Evolutionary conservation across 2,329 filamentous ascomycete species (phyloP).

Genomic region (Harringtonia lauricola): DNA sequence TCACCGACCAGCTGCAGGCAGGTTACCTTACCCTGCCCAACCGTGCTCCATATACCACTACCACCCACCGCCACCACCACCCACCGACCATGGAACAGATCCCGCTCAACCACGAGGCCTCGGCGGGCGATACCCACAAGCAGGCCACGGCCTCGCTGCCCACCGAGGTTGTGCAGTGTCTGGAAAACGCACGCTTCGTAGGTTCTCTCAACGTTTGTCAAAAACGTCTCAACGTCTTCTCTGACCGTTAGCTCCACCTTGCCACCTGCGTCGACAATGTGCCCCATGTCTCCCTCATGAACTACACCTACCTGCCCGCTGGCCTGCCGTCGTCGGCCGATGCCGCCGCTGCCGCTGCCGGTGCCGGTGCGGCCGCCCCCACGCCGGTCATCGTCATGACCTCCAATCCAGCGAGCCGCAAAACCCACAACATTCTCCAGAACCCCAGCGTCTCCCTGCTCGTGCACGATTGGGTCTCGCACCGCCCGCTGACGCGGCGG

Average conservation of each 20-base stretch:
- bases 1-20: too few relatives aligned
- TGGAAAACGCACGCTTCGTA: conserved; percentile 93
- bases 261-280: conserved; percentile 76
- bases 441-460: conserved; percentile 87
- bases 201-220: conserved; percentile 17
- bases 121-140: conserved; percentile 61
- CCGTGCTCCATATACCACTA: too few relatives aligned
- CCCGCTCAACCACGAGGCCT: conserved; percentile 65
- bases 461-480: conserved; percentile 96
- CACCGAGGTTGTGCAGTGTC: conserved; percentile 74
- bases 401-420: conserved; percentile 67
- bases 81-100: conserved; percentile 55
- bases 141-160: conserved; percentile 62
- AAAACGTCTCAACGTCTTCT: conserved; percentile 1
- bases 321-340: conserved; percentile 46
- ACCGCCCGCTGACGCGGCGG: conserved; percentile 66
- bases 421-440: conserved; percentile 67
- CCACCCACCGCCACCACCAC: too few relatives aligned
- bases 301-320: conserved; percentile 89
- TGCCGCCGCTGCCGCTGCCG: conserved; percentile 17
- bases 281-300: conserved; percentile 95
- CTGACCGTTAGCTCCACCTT: conserved; percentile 65
- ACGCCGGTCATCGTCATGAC: conserved; percentile 97
- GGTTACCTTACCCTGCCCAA: too few relatives aligned
- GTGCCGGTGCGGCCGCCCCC: too few relatives aligned